These are phyloP conservation scores for Cephaloascus fragrans DNA, from an alignment of 805 yeast species.

Conservation along the genomic window DNA sequence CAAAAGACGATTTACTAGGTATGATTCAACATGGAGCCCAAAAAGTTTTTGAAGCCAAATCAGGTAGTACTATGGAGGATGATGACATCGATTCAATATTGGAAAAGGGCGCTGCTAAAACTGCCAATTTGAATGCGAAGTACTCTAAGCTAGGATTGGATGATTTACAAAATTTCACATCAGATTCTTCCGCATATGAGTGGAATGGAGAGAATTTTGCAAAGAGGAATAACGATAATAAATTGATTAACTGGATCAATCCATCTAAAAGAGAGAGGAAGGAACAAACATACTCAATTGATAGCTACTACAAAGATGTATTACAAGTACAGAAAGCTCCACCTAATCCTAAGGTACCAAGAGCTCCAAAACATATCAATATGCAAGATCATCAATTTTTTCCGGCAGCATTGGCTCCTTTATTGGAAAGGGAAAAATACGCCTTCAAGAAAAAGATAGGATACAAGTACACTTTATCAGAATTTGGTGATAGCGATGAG, in stretches of 20 bases:
- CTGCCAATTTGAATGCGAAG: conserved; percentile 68
- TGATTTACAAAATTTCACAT: conserved; percentile 85
- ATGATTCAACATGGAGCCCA: conserved; percentile 98
- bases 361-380: conserved; percentile 54
- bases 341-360: conserved; percentile 33
- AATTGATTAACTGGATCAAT: conserved; percentile 52
- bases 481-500: conserved; percentile 49
- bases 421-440: conserved; percentile 57
- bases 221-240: conserved; percentile 31
- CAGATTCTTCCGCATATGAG: conserved; percentile 85
- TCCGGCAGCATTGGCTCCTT: conserved; percentile 38
- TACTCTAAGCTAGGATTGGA: conserved; percentile 84
- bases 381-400: conserved; percentile 72
- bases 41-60: conserved; percentile 58
- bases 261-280: conserved; percentile 70
- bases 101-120: conserved; percentile 71
- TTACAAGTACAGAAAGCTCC: conserved; percentile 28
- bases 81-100: conserved; percentile 81
- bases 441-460: conserved; percentile 52
- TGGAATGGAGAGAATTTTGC: conserved; percentile 93
- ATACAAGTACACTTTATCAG: conserved; percentile 47
- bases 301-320: conserved; percentile 67
- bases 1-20: conserved; percentile 77
- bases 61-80: conserved; percentile 24
- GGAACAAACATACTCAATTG: conserved; percentile 70